Evolutionary conservation across 495 filamentous ascomycete species (phyloP), one percentile per base, ranked within the genome.

Genomic region (Glutinoglossum americanum): DNA sequence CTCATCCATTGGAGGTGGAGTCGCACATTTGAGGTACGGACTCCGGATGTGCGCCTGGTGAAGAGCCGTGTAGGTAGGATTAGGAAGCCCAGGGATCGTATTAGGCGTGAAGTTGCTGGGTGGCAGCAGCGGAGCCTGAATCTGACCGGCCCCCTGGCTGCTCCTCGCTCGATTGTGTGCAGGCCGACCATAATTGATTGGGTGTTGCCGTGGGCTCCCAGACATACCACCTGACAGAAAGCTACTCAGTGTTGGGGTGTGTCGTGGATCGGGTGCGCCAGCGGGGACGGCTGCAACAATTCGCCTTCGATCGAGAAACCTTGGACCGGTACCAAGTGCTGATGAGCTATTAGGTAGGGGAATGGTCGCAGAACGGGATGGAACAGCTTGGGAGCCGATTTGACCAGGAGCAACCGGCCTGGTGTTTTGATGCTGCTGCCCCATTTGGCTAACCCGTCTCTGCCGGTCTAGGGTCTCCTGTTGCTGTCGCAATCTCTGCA

Each of bases 41-140:
- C 65, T 68, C 21, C 64, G 62, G 9, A 71, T 63, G 57, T 67
- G 61, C 9, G 64, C 64, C 59, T 68, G 65, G 62, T 72, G 70
- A 6, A 71, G 60, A 13, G 62, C 69, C 6, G 59, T 64, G 2
- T 51, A 39, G 26, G 27, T 48, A 5, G 67, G 62, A 49, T 66
- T 64, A 10, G 68, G 64, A 10, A 62, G 54, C 17, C 54, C 54
- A 1, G 49, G 49, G 26, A 30, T 53, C 49, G 49, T 32, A 17
- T 3, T 53, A 0, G 49, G 49, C 11, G 17, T 53, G 17, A 53
- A 53, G 49, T 53, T 53, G 25, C 5, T 27, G 9, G 49, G 13
- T 15, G 49, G 49, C 13, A 53, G 49, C 1, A 53, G 28, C n/a
- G 49, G 25, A 5, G 23, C 30, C 17, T 1, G 49, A 6, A 10